phyloP scores from a whole-genome alignment of 495 filamentous ascomycete species.

The Hyaloscypha finlandica region DNA sequence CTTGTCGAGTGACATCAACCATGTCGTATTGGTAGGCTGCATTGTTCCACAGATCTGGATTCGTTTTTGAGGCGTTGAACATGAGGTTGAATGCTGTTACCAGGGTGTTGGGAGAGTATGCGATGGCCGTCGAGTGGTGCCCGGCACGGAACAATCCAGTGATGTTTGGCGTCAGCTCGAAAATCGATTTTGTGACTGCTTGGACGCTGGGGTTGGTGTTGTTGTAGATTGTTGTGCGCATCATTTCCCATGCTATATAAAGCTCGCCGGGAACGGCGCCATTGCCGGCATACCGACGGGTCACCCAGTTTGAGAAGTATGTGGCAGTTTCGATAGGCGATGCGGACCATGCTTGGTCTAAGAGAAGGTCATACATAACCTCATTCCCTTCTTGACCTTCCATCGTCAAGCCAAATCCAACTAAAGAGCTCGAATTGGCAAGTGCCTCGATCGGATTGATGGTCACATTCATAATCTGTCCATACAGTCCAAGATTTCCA shows the following conservation, averaged over 20 bases:
- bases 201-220: conserved; percentile 48
- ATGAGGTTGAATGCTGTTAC: conserved; percentile 46
- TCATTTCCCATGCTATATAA: conserved; percentile 49
- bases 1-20: conserved; percentile 54
- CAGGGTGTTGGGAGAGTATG: conserved; percentile 44
- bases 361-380: conserved; percentile 51
- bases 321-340: conserved; percentile 44
- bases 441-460: conserved; percentile 48
- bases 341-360: conserved; percentile 52
- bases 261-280: conserved; percentile 38
- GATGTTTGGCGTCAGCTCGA: conserved; percentile 46
- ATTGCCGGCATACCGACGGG: conserved; percentile 43
- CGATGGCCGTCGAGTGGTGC: conserved; percentile 45
- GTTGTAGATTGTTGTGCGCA: conserved; percentile 52
- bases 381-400: conserved; percentile 60
- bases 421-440: conserved; percentile 39
- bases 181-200: conserved; percentile 49
- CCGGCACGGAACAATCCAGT: conserved; percentile 41
- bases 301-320: conserved; percentile 53
- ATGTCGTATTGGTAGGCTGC: conserved; percentile 51
- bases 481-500: conserved; percentile 53
- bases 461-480: conserved; percentile 52
- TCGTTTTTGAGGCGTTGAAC: conserved; percentile 38
- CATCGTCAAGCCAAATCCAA: conserved; percentile 50
- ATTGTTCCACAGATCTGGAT: conserved; percentile 44